Percentiles rank a stretch among this genome's conserved stretches.
Evolutionary conservation across 345 rosid genomes (phyloP).

Genomic region (Populus tremula): DNA sequence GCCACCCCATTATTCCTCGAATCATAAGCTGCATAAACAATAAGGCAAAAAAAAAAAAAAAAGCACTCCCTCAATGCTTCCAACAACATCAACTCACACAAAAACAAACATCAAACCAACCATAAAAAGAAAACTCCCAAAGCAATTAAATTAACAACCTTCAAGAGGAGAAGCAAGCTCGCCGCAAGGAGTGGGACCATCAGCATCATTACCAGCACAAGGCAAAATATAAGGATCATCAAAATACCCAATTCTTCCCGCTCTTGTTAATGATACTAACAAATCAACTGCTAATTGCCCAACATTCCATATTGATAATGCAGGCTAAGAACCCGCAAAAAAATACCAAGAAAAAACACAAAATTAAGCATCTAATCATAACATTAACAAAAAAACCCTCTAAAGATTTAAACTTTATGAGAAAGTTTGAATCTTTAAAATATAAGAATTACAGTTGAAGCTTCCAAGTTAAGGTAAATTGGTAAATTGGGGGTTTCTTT

Average conservation of each 20-base stretch:
- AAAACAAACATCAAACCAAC: neutral
- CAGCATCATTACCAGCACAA: slow-evolving; percentile 86
- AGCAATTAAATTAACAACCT: slow-evolving; percentile 32
- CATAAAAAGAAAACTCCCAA: neutral
- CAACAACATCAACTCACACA: neutral
- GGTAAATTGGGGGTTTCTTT: neutral
- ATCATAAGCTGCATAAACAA: slow-evolving; percentile 53
- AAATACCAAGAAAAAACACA: neutral
- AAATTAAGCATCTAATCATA: neutral
- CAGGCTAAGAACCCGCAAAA: slow-evolving; percentile 47
- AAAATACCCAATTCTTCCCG: slow-evolving; percentile 68
- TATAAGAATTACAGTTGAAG: slow-evolving; percentile 69
- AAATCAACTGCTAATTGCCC: slow-evolving; percentile 90
- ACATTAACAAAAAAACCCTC: neutral
- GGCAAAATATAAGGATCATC: slow-evolving; percentile 78
- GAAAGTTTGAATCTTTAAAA: neutral
- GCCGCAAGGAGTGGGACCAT: slow-evolving; percentile 63
- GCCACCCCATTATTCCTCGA: slow-evolving; percentile 43
- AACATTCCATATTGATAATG: slow-evolving; percentile 85
- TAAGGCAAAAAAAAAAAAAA: neutral
- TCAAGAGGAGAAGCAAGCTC: slow-evolving; percentile 82
- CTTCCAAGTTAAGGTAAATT: slow-evolving; percentile 34
- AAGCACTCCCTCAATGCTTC: neutral
- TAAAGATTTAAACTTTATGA: neutral
- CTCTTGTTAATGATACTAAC: slow-evolving; percentile 64